These are phyloP conservation scores for Vigna unguiculata DNA, from an alignment of 306 rosid species.

Conservation along the genomic window DNA sequence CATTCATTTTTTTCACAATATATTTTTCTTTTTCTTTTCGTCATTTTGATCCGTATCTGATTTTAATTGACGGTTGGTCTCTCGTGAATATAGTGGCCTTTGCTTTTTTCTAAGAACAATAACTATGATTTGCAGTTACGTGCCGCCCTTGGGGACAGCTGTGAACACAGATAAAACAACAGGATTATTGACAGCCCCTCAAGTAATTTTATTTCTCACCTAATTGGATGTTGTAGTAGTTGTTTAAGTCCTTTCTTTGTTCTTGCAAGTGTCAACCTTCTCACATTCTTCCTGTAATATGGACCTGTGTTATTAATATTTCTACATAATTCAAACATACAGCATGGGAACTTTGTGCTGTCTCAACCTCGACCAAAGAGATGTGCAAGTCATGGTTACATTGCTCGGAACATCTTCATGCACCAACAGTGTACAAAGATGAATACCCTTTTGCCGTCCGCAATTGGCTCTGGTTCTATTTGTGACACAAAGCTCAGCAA, in stretches of 20 bases:
- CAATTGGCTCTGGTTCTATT: slow-evolving; percentile 44
- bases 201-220: slow-evolving; percentile 43
- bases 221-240: background rate
- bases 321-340: slow-evolving; percentile 26
- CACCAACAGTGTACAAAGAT: slow-evolving; percentile 55
- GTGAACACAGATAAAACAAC: slow-evolving; percentile 34
- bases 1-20: slow-evolving; percentile 1
- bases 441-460: slow-evolving; percentile 41
- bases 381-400: slow-evolving; percentile 61
- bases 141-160: slow-evolving; percentile 45
- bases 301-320: background rate
- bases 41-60: background rate
- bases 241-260: background rate
- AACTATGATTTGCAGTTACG: slow-evolving; percentile 40
- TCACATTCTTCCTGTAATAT: background rate
- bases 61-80: slow-evolving; percentile 8
- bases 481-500: slow-evolving; percentile 41
- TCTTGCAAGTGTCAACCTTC: background rate
- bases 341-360: slow-evolving; percentile 47
- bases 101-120: slow-evolving; percentile 11
- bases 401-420: slow-evolving; percentile 61
- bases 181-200: slow-evolving; percentile 24
- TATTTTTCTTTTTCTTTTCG: background rate
- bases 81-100: slow-evolving; percentile 1
- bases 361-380: slow-evolving; percentile 52